phyloP scores from a whole-genome alignment of 257 asterid genomes.

The Fraxinus americana region DNA sequence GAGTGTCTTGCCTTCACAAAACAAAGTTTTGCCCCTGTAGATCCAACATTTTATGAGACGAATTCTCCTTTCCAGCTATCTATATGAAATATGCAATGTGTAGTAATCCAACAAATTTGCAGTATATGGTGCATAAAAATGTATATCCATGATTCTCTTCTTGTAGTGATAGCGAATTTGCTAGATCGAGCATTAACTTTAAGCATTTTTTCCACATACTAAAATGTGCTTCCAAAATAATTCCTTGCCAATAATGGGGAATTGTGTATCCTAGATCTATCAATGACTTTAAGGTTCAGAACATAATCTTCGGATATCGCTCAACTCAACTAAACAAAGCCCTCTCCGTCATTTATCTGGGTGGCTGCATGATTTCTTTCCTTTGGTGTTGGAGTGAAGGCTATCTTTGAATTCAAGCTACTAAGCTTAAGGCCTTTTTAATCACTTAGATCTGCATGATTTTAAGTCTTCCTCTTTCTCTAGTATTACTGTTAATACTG shows the following conservation, averaged over 20 bases:
- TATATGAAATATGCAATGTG: not conserved
- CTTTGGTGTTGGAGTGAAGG: not conserved
- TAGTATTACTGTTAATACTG: not conserved
- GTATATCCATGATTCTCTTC: not conserved
- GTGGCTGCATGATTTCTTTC: not conserved
- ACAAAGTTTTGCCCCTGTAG: not conserved
- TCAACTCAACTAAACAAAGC: not conserved
- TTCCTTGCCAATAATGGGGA: not conserved
- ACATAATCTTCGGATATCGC: not conserved
- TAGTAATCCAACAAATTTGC: not conserved
- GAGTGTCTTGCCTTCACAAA: not conserved
- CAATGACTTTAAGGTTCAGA: constrained; percentile 5
- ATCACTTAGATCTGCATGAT: not conserved
- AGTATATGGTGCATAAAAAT: not conserved
- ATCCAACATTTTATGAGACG: not conserved
- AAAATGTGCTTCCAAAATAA: not conserved
- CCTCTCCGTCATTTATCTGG: not conserved
- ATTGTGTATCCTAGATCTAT: constrained; percentile 1
- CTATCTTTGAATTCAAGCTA: not conserved
- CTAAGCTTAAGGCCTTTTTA: not conserved
- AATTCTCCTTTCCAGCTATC: not conserved
- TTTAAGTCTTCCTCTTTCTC: not conserved
- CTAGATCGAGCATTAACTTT: not conserved
- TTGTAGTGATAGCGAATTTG: not conserved
- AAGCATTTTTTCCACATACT: not conserved